These are phyloP conservation scores for Saccharum hybrid DNA, from an alignment of 202 grass and related monocot species.

Conservation along the genomic window DNA sequence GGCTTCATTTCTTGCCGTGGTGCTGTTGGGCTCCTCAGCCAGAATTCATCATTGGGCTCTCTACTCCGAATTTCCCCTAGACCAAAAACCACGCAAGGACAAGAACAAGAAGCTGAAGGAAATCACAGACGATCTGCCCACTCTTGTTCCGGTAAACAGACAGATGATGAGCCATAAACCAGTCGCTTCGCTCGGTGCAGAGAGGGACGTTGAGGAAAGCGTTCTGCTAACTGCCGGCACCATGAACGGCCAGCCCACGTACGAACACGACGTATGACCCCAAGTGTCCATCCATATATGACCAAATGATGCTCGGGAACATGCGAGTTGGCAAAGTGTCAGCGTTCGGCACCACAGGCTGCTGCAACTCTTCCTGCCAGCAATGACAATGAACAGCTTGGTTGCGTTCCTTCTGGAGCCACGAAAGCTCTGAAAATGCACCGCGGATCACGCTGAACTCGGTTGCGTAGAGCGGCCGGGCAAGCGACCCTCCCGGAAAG, in stretches of 20 bases:
- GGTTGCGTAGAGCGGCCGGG: conserved; percentile 27
- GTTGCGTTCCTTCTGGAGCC: background rate
- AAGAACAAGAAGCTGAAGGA: background rate
- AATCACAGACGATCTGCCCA: background rate
- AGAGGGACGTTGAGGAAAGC: background rate
- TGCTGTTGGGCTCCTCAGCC: background rate
- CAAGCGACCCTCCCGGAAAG: conserved; percentile 15
- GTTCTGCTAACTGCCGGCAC: background rate
- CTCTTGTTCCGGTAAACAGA: no score
- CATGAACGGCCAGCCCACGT: no score
- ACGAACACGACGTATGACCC: background rate
- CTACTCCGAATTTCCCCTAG: background rate
- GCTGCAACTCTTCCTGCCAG: background rate
- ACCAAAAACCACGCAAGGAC: background rate
- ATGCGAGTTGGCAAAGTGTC: conserved; percentile 14
- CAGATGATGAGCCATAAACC: no score
- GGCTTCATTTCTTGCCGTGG: background rate
- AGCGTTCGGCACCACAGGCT: background rate
- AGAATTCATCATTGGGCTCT: background rate
- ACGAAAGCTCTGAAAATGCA: background rate
- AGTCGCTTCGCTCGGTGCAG: background rate
- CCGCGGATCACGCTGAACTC: background rate
- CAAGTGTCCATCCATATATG: no score
- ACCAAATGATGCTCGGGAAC: background rate
- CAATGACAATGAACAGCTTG: background rate